Evolutionary conservation across 495 filamentous ascomycete species (phyloP).

Genomic region (Entonaema liquescens): DNA sequence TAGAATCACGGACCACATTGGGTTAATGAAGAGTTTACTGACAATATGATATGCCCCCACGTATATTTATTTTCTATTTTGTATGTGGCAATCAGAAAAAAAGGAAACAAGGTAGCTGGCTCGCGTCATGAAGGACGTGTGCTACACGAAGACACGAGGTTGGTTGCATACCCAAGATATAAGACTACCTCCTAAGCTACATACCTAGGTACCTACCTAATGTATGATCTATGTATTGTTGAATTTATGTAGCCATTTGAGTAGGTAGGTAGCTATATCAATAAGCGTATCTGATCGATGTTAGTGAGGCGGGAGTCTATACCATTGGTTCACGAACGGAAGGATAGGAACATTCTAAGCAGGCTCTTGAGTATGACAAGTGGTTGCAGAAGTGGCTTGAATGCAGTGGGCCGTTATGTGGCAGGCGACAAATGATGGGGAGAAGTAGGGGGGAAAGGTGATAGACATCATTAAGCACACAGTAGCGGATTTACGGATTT

Average conservation of each 20-base stretch:
- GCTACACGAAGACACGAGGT: conserved; percentile 38
- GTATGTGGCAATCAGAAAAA: conserved; percentile 19
- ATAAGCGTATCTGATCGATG: conserved; percentile 31
- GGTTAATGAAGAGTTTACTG: conserved; percentile 22
- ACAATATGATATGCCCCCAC: conserved; percentile 13
- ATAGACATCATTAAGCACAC: conserved; percentile 9
- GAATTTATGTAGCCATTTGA: conserved; percentile 12
- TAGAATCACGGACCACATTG: conserved; percentile 17
- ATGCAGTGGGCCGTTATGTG: conserved; percentile 32
- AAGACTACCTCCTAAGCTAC: conserved; percentile 26
- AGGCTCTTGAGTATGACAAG: conserved; percentile 32
- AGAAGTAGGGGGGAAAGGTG: neutral
- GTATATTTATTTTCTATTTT: conserved; percentile 1
- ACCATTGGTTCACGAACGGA: conserved; percentile 25
- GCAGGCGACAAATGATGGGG: conserved; percentile 23
- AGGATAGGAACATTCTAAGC: conserved; percentile 36
- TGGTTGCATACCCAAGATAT: conserved; percentile 37
- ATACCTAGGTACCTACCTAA: neutral
- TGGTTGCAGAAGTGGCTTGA: conserved; percentile 16
- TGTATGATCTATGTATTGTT: neutral
- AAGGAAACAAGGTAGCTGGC: conserved; percentile 18
- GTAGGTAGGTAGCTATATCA: conserved; percentile 39
- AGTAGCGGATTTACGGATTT: conserved; percentile 31
- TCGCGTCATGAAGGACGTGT: conserved; percentile 24
- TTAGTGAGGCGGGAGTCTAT: conserved; percentile 24